Conservation (phyloP, 345 rosid species). For the Gossypium arboreum region DNA sequence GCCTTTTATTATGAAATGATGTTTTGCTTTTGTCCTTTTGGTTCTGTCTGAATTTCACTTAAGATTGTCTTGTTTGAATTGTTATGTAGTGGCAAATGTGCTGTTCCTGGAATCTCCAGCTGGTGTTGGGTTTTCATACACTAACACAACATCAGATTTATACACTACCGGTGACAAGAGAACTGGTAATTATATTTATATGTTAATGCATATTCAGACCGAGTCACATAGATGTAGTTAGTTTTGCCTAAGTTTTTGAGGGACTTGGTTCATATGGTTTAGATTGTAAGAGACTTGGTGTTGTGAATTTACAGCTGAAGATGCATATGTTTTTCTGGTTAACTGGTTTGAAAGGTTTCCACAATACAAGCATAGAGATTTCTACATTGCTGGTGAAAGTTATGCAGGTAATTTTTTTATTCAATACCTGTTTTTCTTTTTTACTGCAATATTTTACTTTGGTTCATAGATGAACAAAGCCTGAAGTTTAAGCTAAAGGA, state of each 20-base stretch:
- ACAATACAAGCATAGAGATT: slow-evolving; percentile 85
- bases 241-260: not conserved
- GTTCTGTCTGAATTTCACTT: slow-evolving; percentile 2
- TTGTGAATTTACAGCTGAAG: slow-evolving; percentile 64
- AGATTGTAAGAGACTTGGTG: not conserved
- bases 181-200: slow-evolving; percentile 51
- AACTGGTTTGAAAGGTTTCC: slow-evolving; percentile 96
- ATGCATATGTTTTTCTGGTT: slow-evolving; percentile 70
- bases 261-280: not conserved
- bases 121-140: slow-evolving; percentile 93
- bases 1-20: slow-evolving; percentile 8
- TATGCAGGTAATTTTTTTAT: slow-evolving; percentile 57
- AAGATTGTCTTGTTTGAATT: not conserved
- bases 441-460: not conserved
- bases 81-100: slow-evolving; percentile 76
- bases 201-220: not conserved
- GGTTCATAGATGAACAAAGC: not conserved
- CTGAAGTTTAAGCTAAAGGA: not conserved
- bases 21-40: not conserved
- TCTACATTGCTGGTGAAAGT: slow-evolving; percentile 95
- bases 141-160: slow-evolving; percentile 77
- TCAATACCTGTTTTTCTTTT: not conserved
- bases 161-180: slow-evolving; percentile 77
- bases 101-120: slow-evolving; percentile 94
- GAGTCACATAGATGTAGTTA: not conserved